Conservation (phyloP, 2,329 filamentous ascomycete species). For the Ceratocystis papillata region DNA sequence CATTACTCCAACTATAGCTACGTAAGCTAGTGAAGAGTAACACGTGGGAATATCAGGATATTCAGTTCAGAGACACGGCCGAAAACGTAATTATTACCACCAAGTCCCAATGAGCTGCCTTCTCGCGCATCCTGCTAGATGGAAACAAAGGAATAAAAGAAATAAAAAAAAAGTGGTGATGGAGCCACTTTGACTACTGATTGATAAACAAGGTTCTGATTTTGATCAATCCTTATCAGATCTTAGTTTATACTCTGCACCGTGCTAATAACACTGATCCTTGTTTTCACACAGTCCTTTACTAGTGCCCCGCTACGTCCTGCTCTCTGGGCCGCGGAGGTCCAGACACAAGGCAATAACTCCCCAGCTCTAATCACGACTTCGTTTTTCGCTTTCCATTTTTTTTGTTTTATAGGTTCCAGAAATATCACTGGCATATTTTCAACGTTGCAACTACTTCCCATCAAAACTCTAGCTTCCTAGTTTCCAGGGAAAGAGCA, state of each 20-base stretch:
- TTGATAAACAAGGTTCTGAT: constrained; percentile 10
- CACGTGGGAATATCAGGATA: no score
- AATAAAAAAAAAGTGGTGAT: not conserved
- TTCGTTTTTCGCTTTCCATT: not conserved
- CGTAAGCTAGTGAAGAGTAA: no score
- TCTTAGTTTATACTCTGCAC: not conserved
- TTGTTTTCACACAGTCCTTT: constrained; percentile 10
- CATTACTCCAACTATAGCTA: constrained; percentile 1
- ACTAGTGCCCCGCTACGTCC: constrained; percentile 16
- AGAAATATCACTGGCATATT: not conserved
- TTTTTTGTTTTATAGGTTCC: not conserved
- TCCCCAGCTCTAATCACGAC: not conserved
- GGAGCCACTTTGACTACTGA: not conserved
- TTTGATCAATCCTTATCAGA: not conserved
- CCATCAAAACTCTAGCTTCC: no score
- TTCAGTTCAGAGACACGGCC: no score
- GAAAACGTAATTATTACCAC: no score
- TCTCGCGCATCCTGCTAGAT: not conserved
- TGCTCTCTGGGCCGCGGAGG: not conserved
- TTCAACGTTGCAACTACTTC: constrained; percentile 5
- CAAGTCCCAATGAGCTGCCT: no score
- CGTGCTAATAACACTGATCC: not conserved
- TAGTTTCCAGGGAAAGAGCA: no score
- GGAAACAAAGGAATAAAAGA: not conserved
- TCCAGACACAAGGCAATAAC: not conserved